Base-by-base conservation (phyloP, 371 early-diverging fungal genomes). In the Apophysomyces sp. region DNA sequence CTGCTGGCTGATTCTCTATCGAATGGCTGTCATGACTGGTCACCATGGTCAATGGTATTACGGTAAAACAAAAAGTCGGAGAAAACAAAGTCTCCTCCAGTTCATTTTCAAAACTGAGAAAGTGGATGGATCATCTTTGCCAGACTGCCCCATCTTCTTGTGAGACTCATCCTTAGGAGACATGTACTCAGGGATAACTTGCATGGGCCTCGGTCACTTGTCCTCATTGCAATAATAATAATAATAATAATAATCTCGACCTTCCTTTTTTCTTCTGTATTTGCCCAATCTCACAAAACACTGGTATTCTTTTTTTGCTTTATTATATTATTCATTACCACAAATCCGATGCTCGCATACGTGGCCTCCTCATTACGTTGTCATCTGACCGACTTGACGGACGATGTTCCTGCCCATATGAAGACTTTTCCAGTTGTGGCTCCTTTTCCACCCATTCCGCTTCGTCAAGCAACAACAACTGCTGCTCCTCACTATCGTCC, bases 261-360 rank as follows among this genome's bases (percentile, higher is more conserved):
- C n/a, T n/a, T n/a, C n/a, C n/a, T n/a, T n/a, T n/a, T n/a, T n/a
- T 3, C 12, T 2, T 2, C 34, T 34, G 8, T 34, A 11, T 34
- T 54, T 54, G 36, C 16, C 27, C 34, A 34, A 34, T 27, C 31
- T 3, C 3, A 11, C 16, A 31, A 9, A 54, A 54, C 8, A 11
- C 3, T 0, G 18, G 15, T 28, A 54, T 16, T 28, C 12, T 29
- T n/a, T 54, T 26, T 13, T 27, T 44, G 5, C 24, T 58, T 41
- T 58, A 18, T 41, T 26, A 41, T 12, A n/a, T 29, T 13, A 11
- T 11, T 39, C 21, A 34, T 52, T 58, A 68, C 73, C 73, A 72
- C 59, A 72, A 21, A 63, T 72, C 69, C 9, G 69, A 63, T 49
- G 73, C 73, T 4, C 62, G 68, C 60, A 61, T 66, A 53, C 73